phyloP scores from a whole-genome alignment of 805 yeast genomes.

The Kazachstania taianensis region DNA sequence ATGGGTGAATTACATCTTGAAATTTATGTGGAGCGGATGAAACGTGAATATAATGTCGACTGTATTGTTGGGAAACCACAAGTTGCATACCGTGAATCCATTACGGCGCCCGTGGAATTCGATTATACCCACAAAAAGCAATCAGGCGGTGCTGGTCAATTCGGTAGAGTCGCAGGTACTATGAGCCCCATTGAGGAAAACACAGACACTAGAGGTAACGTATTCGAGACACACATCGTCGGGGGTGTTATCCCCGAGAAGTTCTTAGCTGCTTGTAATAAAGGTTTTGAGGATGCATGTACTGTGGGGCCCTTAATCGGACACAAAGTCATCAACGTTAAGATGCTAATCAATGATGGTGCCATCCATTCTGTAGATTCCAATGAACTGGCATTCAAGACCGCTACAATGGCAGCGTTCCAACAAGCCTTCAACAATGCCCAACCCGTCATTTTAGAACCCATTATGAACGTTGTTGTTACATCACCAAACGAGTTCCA shows the following conservation, averaged over 20 bases:
- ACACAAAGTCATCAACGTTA: conserved; percentile 83
- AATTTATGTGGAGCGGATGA: conserved; percentile 96
- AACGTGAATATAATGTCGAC: conserved; percentile 91
- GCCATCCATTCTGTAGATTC: conserved; percentile 95
- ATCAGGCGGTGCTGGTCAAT: conserved; percentile 99
- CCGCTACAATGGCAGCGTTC: conserved; percentile 89
- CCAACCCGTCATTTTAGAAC: conserved; percentile 85
- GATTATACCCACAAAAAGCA: conserved; percentile 97
- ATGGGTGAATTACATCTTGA: conserved; percentile 98
- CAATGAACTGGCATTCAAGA: conserved; percentile 86
- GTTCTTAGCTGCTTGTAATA: conserved; percentile 84
- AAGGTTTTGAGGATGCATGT: conserved; percentile 90
- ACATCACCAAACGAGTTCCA: conserved; percentile 96
- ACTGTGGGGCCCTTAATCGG: conserved; percentile 97
- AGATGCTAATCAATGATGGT: conserved; percentile 95
- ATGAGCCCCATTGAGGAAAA: conserved; percentile 44
- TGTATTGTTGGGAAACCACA: conserved; percentile 96
- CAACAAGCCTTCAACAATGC: conserved; percentile 79
- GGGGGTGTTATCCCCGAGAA: conserved; percentile 97
- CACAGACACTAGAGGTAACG: conserved; percentile 39
- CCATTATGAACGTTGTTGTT: conserved; percentile 87
- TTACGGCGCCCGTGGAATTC: conserved; percentile 59
- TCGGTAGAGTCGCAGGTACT: conserved; percentile 88
- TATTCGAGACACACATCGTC: conserved; percentile 77
- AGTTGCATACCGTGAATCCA: conserved; percentile 95